phyloP scores from a whole-genome alignment of 805 yeast genomes.

The Candida bentonensis region DNA sequence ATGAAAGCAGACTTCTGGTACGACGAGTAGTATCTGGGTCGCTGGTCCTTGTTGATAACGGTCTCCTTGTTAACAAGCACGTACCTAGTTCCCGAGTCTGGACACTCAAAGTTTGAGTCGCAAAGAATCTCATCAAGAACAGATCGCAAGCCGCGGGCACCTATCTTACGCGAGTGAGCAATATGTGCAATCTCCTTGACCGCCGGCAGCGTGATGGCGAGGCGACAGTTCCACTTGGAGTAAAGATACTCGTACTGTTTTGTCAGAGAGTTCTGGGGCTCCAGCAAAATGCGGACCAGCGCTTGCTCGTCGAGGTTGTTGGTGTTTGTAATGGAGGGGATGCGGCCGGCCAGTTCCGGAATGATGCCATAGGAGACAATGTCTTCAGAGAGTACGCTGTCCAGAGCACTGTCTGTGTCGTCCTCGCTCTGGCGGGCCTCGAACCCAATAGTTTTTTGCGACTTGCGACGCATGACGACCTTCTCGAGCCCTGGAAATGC shows the following conservation, averaged over 20 bases:
- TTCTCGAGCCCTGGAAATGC: conserved; percentile 48
- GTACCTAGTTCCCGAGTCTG: conserved; percentile 39
- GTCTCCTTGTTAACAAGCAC: conserved; percentile 35
- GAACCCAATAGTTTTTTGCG: conserved; percentile 7
- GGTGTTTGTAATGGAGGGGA: conserved; percentile 39
- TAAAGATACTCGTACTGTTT: conserved; percentile 42
- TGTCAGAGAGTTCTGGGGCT: conserved; percentile 42
- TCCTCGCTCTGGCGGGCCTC: conserved; percentile 2
- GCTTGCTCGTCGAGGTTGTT: conserved; percentile 32
- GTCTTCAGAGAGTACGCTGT: conserved; percentile 35
- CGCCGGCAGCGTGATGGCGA: conserved; percentile 36
- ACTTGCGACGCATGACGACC: conserved; percentile 27
- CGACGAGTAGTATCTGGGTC: conserved; percentile 31
- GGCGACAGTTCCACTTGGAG: conserved; percentile 35
- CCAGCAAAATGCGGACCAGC: conserved; percentile 34
- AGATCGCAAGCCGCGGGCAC: conserved; percentile 46
- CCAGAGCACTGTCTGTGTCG: conserved; percentile 29
- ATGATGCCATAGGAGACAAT: conserved; percentile 39
- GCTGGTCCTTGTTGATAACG: conserved; percentile 25
- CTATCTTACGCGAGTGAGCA: conserved; percentile 40
- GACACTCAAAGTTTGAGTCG: conserved; percentile 43
- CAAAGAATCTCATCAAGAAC: conserved; percentile 38
- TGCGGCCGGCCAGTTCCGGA: conserved; percentile 47
- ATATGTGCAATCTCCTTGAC: conserved; percentile 32
- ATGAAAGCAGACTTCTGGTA: conserved; percentile 31